These are phyloP conservation scores for Dentipellis fragilis DNA, from an alignment of 768 basidiomycete species.

Conservation along the genomic window DNA sequence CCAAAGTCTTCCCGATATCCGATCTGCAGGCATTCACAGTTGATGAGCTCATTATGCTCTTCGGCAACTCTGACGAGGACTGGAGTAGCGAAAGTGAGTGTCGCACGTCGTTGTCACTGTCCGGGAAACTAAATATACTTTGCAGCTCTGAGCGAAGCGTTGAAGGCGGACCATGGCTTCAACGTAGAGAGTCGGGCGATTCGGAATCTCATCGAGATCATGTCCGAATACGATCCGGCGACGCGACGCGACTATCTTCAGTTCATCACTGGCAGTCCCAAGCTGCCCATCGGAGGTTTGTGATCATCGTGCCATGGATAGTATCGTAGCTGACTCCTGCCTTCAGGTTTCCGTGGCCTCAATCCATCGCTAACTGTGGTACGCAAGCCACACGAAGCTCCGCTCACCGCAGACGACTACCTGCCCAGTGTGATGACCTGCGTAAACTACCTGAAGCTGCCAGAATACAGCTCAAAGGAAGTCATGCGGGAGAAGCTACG, in stretches of 20 bases:
- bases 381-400: slow-evolving; percentile 89
- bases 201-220: slow-evolving; percentile 75
- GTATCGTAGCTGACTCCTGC: not conserved
- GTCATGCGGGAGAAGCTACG: slow-evolving; percentile 78
- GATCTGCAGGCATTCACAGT: slow-evolving; percentile 90
- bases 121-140: slow-evolving; percentile 6
- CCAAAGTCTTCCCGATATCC: slow-evolving; percentile 88
- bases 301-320: slow-evolving; percentile 7
- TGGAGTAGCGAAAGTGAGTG: slow-evolving; percentile 85
- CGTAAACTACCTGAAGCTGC: slow-evolving; percentile 92
- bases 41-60: slow-evolving; percentile 91
- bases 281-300: slow-evolving; percentile 89
- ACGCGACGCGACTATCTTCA: slow-evolving; percentile 85
- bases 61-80: slow-evolving; percentile 96
- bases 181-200: slow-evolving; percentile 91
- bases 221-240: slow-evolving; percentile 67
- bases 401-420: slow-evolving; percentile 87
- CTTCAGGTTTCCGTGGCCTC: slow-evolving; percentile 82
- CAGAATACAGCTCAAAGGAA: slow-evolving; percentile 84
- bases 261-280: slow-evolving; percentile 96
- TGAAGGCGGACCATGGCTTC: slow-evolving; percentile 98
- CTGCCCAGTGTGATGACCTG: slow-evolving; percentile 98
- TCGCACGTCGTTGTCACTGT: not conserved
- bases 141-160: slow-evolving; percentile 73
- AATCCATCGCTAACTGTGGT: slow-evolving; percentile 94